Base-by-base conservation (phyloP, 2,329 filamentous ascomycete genomes). In the Sporothrix curviconia region DNA sequence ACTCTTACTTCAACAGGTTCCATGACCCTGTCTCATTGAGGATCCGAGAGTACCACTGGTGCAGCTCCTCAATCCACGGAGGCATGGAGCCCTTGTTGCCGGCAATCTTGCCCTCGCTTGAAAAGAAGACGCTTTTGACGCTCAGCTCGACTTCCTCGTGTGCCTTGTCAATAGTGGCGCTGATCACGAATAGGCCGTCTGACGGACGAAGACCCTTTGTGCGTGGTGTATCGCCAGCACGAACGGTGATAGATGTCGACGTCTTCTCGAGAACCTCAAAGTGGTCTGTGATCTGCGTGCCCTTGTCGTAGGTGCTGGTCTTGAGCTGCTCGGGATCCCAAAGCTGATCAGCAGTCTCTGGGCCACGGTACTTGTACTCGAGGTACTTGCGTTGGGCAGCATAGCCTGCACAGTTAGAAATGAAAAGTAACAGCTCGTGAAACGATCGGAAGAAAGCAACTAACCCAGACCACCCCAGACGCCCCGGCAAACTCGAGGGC, bases 201-300 rank as follows among this genome's bases (percentile, higher is more conserved):
- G 78, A 80, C 8, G 76, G 73, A 7, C 86, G 76, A 2, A 80
- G 76, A 0, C 73, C 78, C 44, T 72, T 72, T 44, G 80, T 80
- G 22, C 81, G 74, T 0, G 86, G 86, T 2, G 81, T 81, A 61
- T 85, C 86, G 15, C 86, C 86, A 62, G 82, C 86, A 22, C 86
- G 81, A 22, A 89, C 76, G 1, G 83, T 76, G 59, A 89, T 84
- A 11, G 77, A 73, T 7, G 76, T 76, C 0, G 79, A 72, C 0
- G 80, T 84, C 70, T 85, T 85, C 55, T 84, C 80, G 1, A 89
- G 72, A 0, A 89, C 84, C 68, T 89, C 83, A 66, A 89, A 89
- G 69, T 89, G 86, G 66, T 89, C 84, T 3, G 82, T 86, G 58
- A 89, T 79, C 40, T 75, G 67, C 1, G 85, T 86, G 34, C 85